A percentile compares a stretch with the other conserved stretches of the same genome.
These are phyloP conservation scores for Cerioporus squamosus DNA, from an alignment of 1,284 basidiomycete species.

Conservation along the genomic window DNA sequence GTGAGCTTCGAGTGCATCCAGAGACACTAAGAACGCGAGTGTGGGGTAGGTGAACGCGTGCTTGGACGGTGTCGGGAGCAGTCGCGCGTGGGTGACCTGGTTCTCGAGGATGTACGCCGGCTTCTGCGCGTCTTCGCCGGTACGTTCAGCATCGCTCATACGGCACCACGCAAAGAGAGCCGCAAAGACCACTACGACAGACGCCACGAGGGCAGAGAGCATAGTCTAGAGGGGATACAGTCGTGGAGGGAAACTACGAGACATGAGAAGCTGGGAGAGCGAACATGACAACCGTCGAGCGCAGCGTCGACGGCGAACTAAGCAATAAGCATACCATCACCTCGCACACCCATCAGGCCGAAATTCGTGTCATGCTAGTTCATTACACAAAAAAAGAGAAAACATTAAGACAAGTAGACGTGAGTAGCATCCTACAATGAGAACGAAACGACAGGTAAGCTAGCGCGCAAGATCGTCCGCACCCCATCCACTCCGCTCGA, in stretches of 20 bases:
- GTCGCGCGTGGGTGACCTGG: slow-evolving; percentile 59
- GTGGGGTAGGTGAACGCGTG: slow-evolving; percentile 73
- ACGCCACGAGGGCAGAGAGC: neutral
- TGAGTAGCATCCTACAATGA: slow-evolving; percentile 24
- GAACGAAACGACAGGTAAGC: slow-evolving; percentile 16
- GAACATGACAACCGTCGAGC: neutral
- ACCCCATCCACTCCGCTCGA: slow-evolving; percentile 12
- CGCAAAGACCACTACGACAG: neutral
- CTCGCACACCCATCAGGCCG: neutral
- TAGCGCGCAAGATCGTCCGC: slow-evolving; percentile 15
- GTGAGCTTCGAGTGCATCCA: slow-evolving; percentile 58
- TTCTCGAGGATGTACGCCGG: slow-evolving; percentile 53
- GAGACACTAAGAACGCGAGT: slow-evolving; percentile 61
- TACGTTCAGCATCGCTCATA: neutral
- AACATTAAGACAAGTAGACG: slow-evolving; percentile 23
- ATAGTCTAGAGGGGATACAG: neutral
- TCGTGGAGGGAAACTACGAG: neutral
- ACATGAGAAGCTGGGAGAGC: neutral
- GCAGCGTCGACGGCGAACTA: neutral
- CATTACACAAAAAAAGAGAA: slow-evolving; percentile 20
- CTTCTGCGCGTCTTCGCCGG: neutral
- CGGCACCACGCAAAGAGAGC: neutral
- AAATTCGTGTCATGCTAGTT: slow-evolving; percentile 14
- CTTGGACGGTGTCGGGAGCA: slow-evolving; percentile 53
- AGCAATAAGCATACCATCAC: too few relatives aligned